Evolutionary conservation across 75 land plant species (phyloP).

Genomic region (Picea glauca): DNA sequence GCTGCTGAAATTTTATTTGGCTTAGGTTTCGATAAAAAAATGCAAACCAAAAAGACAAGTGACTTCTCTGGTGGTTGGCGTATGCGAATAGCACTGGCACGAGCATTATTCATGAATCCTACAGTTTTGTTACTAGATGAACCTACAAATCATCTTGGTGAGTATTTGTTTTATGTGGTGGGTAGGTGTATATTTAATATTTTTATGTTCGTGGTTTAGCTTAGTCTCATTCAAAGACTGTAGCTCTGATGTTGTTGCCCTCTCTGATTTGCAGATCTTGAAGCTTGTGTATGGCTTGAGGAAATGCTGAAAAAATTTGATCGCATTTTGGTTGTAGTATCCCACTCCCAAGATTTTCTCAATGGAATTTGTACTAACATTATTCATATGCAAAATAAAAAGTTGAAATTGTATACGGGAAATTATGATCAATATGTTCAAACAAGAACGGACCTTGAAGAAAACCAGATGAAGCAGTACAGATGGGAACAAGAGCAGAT

Average conservation of each 20-base stretch:
- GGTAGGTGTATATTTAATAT: background rate
- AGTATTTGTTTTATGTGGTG: slow-evolving; percentile 6
- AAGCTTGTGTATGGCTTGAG: slow-evolving; percentile 98
- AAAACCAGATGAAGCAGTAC: slow-evolving; percentile 91
- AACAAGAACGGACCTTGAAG: slow-evolving; percentile 77
- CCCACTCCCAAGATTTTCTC: slow-evolving; percentile 95
- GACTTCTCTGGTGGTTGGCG: slow-evolving; percentile 99
- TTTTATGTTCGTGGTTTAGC: background rate
- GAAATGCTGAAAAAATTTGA: slow-evolving; percentile 87
- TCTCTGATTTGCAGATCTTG: slow-evolving; percentile 56
- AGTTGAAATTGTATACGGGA: slow-evolving; percentile 80
- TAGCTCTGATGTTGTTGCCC: background rate
- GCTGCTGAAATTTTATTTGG: slow-evolving; percentile 91
- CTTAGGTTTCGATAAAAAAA: slow-evolving; percentile 70
- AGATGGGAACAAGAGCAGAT: slow-evolving; percentile 93
- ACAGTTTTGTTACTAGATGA: slow-evolving; percentile 91
- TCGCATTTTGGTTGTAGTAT: slow-evolving; percentile 86
- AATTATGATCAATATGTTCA: slow-evolving; percentile 88
- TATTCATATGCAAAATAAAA: slow-evolving; percentile 94
- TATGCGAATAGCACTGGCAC: slow-evolving; percentile 93
- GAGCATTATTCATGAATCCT: slow-evolving; percentile 91
- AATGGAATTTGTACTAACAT: slow-evolving; percentile 97
- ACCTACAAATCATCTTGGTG: slow-evolving; percentile 96
- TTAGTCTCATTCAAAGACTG: too few species aligned
- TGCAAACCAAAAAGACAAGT: slow-evolving; percentile 81